Percentiles rank a stretch among this genome's conserved stretches.
phyloP scores from a whole-genome alignment of 768 basidiomycete genomes.

The Mycena latifolia region DNA sequence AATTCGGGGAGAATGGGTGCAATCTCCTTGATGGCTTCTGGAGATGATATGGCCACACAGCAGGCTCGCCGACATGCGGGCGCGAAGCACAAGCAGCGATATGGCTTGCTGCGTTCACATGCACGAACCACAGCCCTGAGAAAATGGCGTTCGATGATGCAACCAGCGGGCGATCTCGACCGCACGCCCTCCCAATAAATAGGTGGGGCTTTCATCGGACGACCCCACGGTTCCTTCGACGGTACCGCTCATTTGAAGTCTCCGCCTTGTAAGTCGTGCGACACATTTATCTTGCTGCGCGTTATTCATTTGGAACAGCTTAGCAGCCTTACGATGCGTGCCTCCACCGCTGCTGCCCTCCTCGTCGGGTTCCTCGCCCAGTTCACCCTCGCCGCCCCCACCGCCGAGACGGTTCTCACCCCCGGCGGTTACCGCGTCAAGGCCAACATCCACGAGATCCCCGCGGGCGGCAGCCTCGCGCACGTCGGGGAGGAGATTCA shows the following conservation, averaged over 20 bases:
- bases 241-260: neutral
- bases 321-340: constrained; percentile 17
- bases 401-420: constrained; percentile 5
- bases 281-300: neutral
- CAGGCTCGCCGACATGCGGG: too few relatives aligned
- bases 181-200: too few relatives aligned
- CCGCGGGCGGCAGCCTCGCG: constrained; percentile 24
- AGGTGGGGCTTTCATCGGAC: too few relatives aligned
- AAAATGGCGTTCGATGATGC: too few relatives aligned
- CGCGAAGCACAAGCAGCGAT: too few relatives aligned
- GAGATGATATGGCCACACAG: too few relatives aligned
- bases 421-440: constrained; percentile 22
- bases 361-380: constrained; percentile 17
- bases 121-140: too few relatives aligned
- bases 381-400: constrained; percentile 15
- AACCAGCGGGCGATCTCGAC: too few relatives aligned
- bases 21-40: too few relatives aligned
- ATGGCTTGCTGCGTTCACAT: too few relatives aligned
- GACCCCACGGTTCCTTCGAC: neutral
- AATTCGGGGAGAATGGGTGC: too few relatives aligned
- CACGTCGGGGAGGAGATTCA: constrained; percentile 28
- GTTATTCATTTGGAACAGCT: neutral
- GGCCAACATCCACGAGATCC: constrained; percentile 26
- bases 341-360: constrained; percentile 6
- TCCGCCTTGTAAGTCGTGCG: neutral